These are phyloP conservation scores for Geranium incanum DNA, from an alignment of 441 rosid species.

Conservation along the genomic window DNA sequence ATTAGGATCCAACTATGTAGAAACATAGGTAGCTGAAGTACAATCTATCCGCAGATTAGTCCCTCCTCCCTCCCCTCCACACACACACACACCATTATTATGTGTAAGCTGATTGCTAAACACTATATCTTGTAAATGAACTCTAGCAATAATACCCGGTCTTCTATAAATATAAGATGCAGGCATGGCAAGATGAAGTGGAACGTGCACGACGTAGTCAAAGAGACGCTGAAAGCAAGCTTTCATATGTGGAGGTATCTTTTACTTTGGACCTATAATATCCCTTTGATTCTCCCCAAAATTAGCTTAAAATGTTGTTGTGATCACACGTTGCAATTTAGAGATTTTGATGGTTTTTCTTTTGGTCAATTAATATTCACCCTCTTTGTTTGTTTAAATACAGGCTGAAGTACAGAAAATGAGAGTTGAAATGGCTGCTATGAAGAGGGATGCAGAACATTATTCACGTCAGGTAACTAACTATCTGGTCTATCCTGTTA, in stretches of 20 bases:
- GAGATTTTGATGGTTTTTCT: constrained; percentile 8
- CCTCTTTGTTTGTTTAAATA: constrained; percentile 22
- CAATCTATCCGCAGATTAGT: neutral
- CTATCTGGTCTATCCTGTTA: constrained; percentile 18
- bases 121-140: neutral
- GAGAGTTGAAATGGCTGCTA: constrained; percentile 96
- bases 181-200: constrained; percentile 95
- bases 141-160: neutral
- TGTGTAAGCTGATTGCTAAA: neutral
- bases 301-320: neutral
- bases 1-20: neutral
- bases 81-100: neutral
- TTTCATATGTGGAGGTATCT: constrained; percentile 66
- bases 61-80: neutral
- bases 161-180: constrained; percentile 43
- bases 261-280: constrained; percentile 16
- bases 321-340: constrained; percentile 12
- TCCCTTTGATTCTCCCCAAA: constrained; percentile 16
- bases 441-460: constrained; percentile 98
- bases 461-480: constrained; percentile 85
- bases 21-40: neutral
- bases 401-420: constrained; percentile 92
- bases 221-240: constrained; percentile 90
- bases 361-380: neutral
- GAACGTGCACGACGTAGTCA: constrained; percentile 95